Base-by-base conservation (phyloP, 2,329 filamentous ascomycete genomes). In the Nothophoma quercina region DNA sequence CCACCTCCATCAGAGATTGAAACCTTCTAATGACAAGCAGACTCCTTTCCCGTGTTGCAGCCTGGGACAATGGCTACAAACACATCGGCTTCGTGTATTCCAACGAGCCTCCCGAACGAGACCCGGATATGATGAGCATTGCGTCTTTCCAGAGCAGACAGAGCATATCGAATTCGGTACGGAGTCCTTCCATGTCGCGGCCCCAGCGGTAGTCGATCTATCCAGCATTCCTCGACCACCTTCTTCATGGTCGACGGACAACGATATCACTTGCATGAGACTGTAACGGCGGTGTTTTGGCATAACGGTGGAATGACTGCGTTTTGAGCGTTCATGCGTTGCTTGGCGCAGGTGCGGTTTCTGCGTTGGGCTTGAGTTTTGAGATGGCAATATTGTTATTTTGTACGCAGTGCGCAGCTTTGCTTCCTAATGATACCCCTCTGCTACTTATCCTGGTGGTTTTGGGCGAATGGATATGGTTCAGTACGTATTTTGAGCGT, bases 51-150 rank as follows among this genome's bases (percentile, higher is more conserved):
- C 67, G 70, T 23, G 69, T 73, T 41, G 63, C 63, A 23, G 68
- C 61, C 4, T 73, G 70, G 70, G 71, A 72, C 49, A 69, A 72
- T 38, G 68, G 68, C 15, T 70, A 66, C 57, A 65, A 67, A 22
- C 60, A 63, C 40, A 50, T 51, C 18, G 51, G 49, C 23, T 52
- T 56, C 23, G 46, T 57, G 16, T 59, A 51, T 21, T 22, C 43
- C 5, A 59, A 58, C 42, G 51, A 55, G n/a, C 51, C 51, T 1
- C 51, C 51, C 2, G 53, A 58, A 34, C 55, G 56, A 32, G 59
- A 63, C 16, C 55, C 54, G 5, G 56, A 57, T 23, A 56, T 51
- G 42, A 50, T 51, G 46, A 55, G 52, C 52, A 55, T 55, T 32
- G 46, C 52, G 5, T 51, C 45, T 19, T 55, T 55, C 33, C 46